Base-by-base conservation (phyloP, 2,329 filamentous ascomycete species). In the Exophiala bonariae region DNA sequence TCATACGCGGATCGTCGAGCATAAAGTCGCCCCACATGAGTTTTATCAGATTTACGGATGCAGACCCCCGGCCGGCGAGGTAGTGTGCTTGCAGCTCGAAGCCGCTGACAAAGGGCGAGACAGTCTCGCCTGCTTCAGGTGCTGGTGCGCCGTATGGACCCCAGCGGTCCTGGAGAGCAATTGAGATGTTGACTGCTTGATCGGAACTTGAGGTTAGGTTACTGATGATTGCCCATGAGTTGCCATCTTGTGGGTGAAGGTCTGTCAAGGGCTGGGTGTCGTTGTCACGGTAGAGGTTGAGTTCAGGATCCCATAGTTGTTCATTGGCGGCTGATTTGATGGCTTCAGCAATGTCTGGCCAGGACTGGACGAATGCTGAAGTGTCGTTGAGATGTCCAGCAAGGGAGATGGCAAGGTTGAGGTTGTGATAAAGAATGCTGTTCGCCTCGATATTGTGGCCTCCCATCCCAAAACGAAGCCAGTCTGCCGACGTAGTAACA, bases 11-110 rank as follows among this genome's bases (percentile, higher is more conserved):
- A 11, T 78, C 72, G 13, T 78, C 66, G 4, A 81, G 69, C 76
- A 81, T 80, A 55, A 77, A 81, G 26, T 50, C 50, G 0, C 72
- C 76, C 76, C 77, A 80, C 58, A 75, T 69, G 2, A 72, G 56
- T 0, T 67, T 59, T 41, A 72, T 69, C 8, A 76, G 63, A n/a
- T 72, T 68, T 3, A 77, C 60, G 1, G 72, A 70, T 0, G 61
- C 53, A 8, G 66, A 57, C 0, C 65, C 62, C 4, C 69, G 55
- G 14, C 61, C 63, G 8, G 72, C 68, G 3, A 66, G 59, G 35
- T 68, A 67, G 54, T 76, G 69, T 2, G 66, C 70, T 42, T 71
- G 67, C 3, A 74, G 52, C 44, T 74, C 72, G 51, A 73, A 73
- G 28, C 64, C 63, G 4, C 61, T 61, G 41, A 71, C 66, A 56